A percentile compares a stretch with the other conserved stretches of the same genome.
These are phyloP conservation scores for Podaxis sp. DNA, from an alignment of 768 basidiomycete species.

Conservation along the genomic window DNA sequence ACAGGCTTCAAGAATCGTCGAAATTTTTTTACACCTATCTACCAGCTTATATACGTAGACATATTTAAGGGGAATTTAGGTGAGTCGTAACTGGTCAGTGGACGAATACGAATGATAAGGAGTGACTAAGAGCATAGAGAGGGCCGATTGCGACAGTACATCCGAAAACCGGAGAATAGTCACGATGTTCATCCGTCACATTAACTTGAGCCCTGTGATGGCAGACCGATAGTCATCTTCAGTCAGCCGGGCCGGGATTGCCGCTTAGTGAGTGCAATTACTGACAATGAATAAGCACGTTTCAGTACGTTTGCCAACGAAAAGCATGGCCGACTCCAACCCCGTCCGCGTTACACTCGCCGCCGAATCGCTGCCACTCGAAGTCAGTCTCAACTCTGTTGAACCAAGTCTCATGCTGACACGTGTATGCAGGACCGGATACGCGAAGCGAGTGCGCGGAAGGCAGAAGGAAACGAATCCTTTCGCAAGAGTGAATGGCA, in stretches of 20 bases:
- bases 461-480: slow-evolving; percentile 68
- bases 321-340: not conserved
- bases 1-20: too few relatives aligned
- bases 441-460: slow-evolving; percentile 52
- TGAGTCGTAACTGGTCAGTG: too few relatives aligned
- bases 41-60: too few relatives aligned
- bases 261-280: not conserved
- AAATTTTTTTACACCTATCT: too few relatives aligned
- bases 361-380: not conserved
- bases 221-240: not conserved
- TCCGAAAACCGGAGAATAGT: too few relatives aligned
- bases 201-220: not conserved
- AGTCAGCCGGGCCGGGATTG: not conserved
- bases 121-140: too few relatives aligned
- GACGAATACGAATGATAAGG: too few relatives aligned
- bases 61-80: too few relatives aligned
- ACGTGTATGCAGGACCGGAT: slow-evolving; percentile 15
- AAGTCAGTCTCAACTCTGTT: not conserved
- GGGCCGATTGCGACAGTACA: too few relatives aligned
- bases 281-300: too few relatives aligned
- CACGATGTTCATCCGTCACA: too few relatives aligned
- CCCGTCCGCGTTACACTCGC: not conserved
- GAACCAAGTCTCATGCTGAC: not conserved
- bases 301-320: not conserved
- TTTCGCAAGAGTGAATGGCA: slow-evolving; percentile 67